These are phyloP conservation scores for Dendrocalamus sinicus DNA, from an alignment of 176 grass and related monocot genomes.

Conservation along the genomic window DNA sequence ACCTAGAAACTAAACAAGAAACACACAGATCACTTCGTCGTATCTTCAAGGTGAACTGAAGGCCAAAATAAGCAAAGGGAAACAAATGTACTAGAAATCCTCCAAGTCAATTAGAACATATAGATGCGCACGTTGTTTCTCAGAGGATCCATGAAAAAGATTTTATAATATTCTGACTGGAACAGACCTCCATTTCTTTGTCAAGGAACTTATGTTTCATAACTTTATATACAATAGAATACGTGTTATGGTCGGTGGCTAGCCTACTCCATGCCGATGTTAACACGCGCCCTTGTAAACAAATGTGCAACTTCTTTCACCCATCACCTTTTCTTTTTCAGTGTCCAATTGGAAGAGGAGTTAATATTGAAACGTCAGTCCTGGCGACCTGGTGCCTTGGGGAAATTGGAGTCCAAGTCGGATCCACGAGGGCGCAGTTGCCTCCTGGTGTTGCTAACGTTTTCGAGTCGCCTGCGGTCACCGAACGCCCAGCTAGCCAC, in stretches of 20 bases:
- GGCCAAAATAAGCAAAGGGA: not conserved
- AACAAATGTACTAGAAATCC: not conserved
- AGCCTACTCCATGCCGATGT: slow-evolving; percentile 41
- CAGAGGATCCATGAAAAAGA: not conserved
- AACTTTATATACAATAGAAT: not conserved
- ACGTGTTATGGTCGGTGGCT: slow-evolving; percentile 44
- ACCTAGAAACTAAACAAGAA: not conserved
- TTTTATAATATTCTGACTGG: slow-evolving; percentile 7
- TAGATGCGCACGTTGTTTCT: not conserved
- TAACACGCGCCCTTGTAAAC: slow-evolving; percentile 41
- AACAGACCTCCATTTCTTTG: slow-evolving; percentile 28
- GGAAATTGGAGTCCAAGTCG: slow-evolving; percentile 27
- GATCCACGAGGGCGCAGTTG: slow-evolving; percentile 36
- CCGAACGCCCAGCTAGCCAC: slow-evolving; percentile 42
- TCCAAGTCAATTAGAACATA: not conserved
- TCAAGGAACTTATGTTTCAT: slow-evolving; percentile 23
- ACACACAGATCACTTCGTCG: not conserved
- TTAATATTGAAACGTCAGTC: slow-evolving; percentile 48
- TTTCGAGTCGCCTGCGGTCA: slow-evolving; percentile 46
- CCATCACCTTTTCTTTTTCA: slow-evolving; percentile 29
- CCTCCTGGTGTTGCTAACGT: slow-evolving; percentile 30
- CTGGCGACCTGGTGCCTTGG: slow-evolving; percentile 31
- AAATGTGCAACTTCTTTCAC: slow-evolving; percentile 30
- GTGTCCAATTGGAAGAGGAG: slow-evolving; percentile 35
- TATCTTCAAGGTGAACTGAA: not conserved